These are phyloP conservation scores for Claviceps cyperi DNA, from an alignment of 2,329 filamentous ascomycete species.

Conservation along the genomic window DNA sequence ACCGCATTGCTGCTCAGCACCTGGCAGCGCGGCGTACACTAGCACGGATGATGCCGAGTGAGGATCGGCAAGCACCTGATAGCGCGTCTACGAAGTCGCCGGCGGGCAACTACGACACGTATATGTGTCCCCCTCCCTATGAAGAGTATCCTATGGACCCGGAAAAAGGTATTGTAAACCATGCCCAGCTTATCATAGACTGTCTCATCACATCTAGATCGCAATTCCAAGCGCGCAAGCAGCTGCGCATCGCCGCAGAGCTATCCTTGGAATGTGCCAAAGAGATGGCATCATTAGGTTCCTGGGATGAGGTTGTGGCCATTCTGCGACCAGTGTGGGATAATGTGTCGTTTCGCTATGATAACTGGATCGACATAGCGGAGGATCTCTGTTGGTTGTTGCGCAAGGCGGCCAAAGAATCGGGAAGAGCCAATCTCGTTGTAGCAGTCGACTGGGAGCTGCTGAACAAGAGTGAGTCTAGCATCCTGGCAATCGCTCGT, in stretches of 20 bases:
- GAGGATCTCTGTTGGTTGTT: conserved; percentile 50
- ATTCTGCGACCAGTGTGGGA: conserved; percentile 44
- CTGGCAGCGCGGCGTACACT: conserved; percentile 36
- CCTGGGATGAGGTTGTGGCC: conserved; percentile 39
- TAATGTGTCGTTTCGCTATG: conserved; percentile 37
- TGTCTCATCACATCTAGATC: conserved; percentile 33
- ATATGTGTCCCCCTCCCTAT: conserved; percentile 50
- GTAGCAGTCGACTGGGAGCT: conserved; percentile 53
- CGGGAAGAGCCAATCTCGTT: conserved; percentile 39
- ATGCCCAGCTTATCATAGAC: conserved; percentile 40
- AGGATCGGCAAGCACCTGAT: conserved; percentile 38
- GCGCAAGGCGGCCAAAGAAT: conserved; percentile 38
- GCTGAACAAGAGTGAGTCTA: conserved; percentile 38
- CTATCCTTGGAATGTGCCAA: conserved; percentile 41
- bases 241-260: conserved; percentile 39
- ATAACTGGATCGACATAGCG: conserved; percentile 44
- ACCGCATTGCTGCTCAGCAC: conserved; percentile 44
- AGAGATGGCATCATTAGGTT: conserved; percentile 34
- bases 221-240: conserved; percentile 40
- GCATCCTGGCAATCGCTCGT: not conserved
- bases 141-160: conserved; percentile 38
- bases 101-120: conserved; percentile 46
- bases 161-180: conserved; percentile 33
- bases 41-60: conserved; percentile 43
- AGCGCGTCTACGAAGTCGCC: conserved; percentile 29